Conservation (phyloP, 2,329 filamentous ascomycete species). For the Penicillium capsulatum region DNA sequence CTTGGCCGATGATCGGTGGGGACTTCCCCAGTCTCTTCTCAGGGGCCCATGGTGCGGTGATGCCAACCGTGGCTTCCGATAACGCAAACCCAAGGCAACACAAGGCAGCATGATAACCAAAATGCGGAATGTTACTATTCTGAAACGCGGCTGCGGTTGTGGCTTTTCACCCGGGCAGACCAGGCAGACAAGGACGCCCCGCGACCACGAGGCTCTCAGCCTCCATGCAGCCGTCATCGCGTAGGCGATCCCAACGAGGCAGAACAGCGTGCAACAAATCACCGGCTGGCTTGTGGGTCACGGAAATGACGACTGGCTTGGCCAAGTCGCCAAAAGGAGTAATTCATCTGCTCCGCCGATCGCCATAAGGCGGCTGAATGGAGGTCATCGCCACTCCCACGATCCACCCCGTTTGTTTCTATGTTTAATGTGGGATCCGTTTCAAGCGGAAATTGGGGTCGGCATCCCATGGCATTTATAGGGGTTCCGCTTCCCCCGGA, state of each 20-base stretch:
- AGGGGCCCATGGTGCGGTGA: no score
- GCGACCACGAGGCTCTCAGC: no score
- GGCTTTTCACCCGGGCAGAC: no score
- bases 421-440: slow-evolving; percentile 7
- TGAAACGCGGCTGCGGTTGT: no score
- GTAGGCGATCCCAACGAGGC: not conserved
- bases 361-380: slow-evolving; percentile 8
- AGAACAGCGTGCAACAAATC: slow-evolving; percentile 4
- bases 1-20: no score
- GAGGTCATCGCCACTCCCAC: slow-evolving; percentile 18
- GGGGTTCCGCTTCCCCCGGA: slow-evolving; percentile 4
- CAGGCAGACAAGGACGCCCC: no score
- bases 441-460: slow-evolving; percentile 4
- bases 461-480: not conserved
- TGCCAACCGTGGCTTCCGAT: no score
- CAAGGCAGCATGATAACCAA: no score
- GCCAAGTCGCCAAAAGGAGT: not conserved
- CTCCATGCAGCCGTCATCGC: no score
- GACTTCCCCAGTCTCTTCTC: no score
- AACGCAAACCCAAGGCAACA: no score
- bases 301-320: slow-evolving; percentile 13
- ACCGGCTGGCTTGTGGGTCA: slow-evolving; percentile 6
- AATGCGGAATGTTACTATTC: no score
- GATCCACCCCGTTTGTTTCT: slow-evolving; percentile 8
- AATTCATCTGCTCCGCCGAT: slow-evolving; percentile 6